Evolutionary conservation across 306 rosid genomes (phyloP).

Genomic region (Mimosa bimucronata): DNA sequence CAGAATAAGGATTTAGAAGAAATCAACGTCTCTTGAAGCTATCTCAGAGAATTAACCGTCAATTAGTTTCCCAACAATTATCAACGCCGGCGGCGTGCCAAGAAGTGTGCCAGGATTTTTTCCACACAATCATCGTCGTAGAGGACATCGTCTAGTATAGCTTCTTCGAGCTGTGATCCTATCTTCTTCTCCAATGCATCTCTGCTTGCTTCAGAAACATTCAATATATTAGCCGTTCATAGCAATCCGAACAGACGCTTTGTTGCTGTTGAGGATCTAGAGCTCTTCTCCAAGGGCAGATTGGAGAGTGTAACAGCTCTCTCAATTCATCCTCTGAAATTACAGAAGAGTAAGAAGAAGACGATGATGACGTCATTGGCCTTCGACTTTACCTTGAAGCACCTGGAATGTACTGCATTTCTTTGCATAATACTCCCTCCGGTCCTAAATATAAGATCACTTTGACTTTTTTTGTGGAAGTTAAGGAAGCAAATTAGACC

Average conservation of each 20-base stretch:
- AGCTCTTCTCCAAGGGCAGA: slow-evolving; percentile 72
- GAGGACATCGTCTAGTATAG: slow-evolving; percentile 85
- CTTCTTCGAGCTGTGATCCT: slow-evolving; percentile 84
- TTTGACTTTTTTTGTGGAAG: too few relatives aligned
- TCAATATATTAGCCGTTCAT: slow-evolving; percentile 76
- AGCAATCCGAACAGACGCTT: slow-evolving; percentile 75
- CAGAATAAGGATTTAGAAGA: too few relatives aligned
- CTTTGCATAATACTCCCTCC: slow-evolving; percentile 81
- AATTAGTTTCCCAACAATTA: slow-evolving; percentile 62
- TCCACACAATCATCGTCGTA: slow-evolving; percentile 89
- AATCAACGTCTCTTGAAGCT: too few relatives aligned
- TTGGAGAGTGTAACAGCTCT: slow-evolving; percentile 66
- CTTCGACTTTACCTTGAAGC: slow-evolving; percentile 76
- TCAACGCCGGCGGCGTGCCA: slow-evolving; percentile 57
- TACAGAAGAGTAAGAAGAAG: slow-evolving; percentile 43
- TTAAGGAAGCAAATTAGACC: too few relatives aligned
- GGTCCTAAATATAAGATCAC: too few relatives aligned
- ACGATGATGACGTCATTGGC: slow-evolving; percentile 51
- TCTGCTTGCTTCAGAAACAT: slow-evolving; percentile 71
- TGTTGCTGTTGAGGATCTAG: slow-evolving; percentile 59
- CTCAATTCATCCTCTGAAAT: slow-evolving; percentile 74
- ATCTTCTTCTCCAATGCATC: slow-evolving; percentile 83
- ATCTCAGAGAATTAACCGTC: slow-evolving; percentile 68
- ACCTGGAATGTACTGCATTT: slow-evolving; percentile 87
- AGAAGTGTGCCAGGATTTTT: slow-evolving; percentile 63